phyloP scores from a whole-genome alignment of 805 yeast genomes.

The Blastobotrys robertii region DNA sequence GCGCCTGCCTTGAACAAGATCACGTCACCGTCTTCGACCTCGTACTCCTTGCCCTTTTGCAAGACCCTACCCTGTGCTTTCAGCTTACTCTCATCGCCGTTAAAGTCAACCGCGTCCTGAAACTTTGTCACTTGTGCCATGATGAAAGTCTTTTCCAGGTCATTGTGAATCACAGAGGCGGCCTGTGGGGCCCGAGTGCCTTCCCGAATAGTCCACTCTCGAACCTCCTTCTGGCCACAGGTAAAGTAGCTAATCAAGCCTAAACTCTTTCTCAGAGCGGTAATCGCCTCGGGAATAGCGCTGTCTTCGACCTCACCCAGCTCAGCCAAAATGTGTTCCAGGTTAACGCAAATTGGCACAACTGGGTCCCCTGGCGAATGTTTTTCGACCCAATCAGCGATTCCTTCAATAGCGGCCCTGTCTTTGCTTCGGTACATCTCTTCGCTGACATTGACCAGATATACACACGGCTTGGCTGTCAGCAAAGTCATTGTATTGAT shows the following conservation, averaged over 20 bases:
- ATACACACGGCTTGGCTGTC: slow-evolving; percentile 84
- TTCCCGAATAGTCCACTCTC: slow-evolving; percentile 80
- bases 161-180: slow-evolving; percentile 85
- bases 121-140: slow-evolving; percentile 66
- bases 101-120: slow-evolving; percentile 41
- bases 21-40: slow-evolving; percentile 79
- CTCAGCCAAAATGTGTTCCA: slow-evolving; percentile 52
- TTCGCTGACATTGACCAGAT: slow-evolving; percentile 62
- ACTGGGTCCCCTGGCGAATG: slow-evolving; percentile 61
- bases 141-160: slow-evolving; percentile 70
- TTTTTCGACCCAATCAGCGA: slow-evolving; percentile 55
- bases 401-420: slow-evolving; percentile 29
- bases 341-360: slow-evolving; percentile 60
- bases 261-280: slow-evolving; percentile 55
- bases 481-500: slow-evolving; percentile 64
- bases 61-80: slow-evolving; percentile 50
- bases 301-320: slow-evolving; percentile 34
- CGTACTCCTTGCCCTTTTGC: slow-evolving; percentile 68
- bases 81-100: slow-evolving; percentile 43
- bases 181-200: slow-evolving; percentile 80
- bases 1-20: slow-evolving; percentile 46
- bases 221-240: slow-evolving; percentile 73
- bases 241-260: slow-evolving; percentile 77
- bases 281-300: slow-evolving; percentile 54
- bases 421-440: slow-evolving; percentile 39